phyloP scores from a whole-genome alignment of 371 early-diverging fungal species.

The Entomophthora muscae region DNA sequence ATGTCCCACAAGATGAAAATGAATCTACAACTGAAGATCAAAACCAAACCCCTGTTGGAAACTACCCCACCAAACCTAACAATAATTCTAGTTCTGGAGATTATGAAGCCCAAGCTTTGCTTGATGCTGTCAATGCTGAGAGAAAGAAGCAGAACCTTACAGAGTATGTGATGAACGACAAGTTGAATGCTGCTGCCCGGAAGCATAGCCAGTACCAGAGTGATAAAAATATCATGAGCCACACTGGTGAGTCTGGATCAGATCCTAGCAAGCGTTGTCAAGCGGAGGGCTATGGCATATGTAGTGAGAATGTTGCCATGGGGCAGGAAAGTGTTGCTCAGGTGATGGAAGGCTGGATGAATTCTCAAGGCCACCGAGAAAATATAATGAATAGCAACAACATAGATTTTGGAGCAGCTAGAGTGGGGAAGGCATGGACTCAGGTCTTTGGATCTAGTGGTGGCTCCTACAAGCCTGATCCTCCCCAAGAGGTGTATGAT shows the following conservation, averaged over 20 bases:
- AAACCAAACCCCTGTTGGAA: too few species aligned
- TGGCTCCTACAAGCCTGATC: too few species aligned
- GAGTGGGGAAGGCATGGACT: neutral
- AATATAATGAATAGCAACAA: slow-evolving; percentile 10
- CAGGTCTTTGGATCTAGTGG: neutral
- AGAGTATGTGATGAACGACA: neutral
- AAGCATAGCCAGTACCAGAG: slow-evolving; percentile 17
- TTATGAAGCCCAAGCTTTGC: too few species aligned
- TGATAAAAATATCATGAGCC: slow-evolving; percentile 13
- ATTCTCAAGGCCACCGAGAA: slow-evolving; percentile 10
- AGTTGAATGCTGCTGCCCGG: slow-evolving; percentile 12
- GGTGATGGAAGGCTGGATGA: slow-evolving; percentile 17
- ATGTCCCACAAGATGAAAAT: too few species aligned
- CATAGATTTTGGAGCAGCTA: neutral
- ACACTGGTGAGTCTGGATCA: slow-evolving; percentile 12
- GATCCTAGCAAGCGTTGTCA: slow-evolving; percentile 11
- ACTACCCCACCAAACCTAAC: too few species aligned
- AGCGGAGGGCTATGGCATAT: slow-evolving; percentile 8
- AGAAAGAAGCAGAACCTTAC: neutral
- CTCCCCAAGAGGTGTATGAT: too few species aligned
- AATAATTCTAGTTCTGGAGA: too few species aligned
- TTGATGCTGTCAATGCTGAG: neutral
- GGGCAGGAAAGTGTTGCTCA: slow-evolving; percentile 11
- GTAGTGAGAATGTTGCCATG: slow-evolving; percentile 24
- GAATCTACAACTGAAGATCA: too few species aligned